Conservation (phyloP, 108 stramenopile species). For the Schizochytrium sp. region DNA sequence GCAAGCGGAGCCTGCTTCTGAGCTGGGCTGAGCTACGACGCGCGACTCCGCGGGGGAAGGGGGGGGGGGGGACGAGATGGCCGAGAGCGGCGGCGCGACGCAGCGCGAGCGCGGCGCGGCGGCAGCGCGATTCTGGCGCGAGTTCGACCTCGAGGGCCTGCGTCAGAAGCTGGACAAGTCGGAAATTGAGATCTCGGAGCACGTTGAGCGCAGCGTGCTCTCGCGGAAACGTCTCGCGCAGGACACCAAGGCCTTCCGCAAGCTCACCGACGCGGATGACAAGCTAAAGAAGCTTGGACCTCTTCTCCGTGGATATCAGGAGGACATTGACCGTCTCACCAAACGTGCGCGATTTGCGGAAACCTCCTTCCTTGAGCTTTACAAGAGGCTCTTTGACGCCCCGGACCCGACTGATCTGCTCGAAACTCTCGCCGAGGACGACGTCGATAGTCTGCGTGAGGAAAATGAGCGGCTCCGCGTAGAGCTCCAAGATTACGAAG, state of each 20-base stretch:
- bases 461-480: constrained; percentile 65
- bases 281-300: neutral
- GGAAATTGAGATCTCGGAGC: neutral
- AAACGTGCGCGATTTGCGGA: neutral
- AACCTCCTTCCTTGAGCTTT: neutral
- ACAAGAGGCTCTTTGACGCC: neutral
- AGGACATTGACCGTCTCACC: neutral
- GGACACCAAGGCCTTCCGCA: neutral
- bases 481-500: constrained; percentile 79
- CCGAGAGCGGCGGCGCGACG: too few species aligned
- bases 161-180: neutral
- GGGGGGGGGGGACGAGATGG: too few species aligned
- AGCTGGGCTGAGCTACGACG: too few species aligned
- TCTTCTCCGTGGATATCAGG: neutral
- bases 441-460: constrained; percentile 29
- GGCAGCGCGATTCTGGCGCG: neutral
- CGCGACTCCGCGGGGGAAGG: too few species aligned
- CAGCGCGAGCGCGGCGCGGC: neutral
- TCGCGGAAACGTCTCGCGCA: neutral
- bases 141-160: neutral
- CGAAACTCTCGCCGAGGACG: neutral
- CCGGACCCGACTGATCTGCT: neutral
- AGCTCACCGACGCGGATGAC: neutral
- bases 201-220: neutral
- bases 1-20: too few species aligned